phyloP scores from a whole-genome alignment of 345 rosid genomes.

The Heritiera fomes region DNA sequence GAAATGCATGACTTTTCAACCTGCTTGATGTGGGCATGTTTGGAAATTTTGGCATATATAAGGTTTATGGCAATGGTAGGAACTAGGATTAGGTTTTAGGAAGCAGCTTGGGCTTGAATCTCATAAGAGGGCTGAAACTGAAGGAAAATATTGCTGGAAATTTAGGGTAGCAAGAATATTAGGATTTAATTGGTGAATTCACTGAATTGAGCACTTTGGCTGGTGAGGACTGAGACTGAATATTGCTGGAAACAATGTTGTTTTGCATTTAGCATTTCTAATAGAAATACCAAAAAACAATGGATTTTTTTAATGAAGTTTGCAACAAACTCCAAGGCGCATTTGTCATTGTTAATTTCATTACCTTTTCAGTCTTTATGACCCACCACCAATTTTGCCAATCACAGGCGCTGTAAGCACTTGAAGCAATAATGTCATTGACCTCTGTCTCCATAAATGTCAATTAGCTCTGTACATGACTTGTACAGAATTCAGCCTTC shows the following conservation, averaged over 20 bases:
- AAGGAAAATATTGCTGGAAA: neutral
- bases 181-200: neutral
- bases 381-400: neutral
- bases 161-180: neutral
- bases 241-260: no score
- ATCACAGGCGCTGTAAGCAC: neutral
- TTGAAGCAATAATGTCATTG: neutral
- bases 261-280: no score
- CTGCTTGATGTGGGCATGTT: neutral
- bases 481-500: neutral
- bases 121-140: neutral
- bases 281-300: no score
- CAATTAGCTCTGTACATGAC: neutral
- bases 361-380: no score
- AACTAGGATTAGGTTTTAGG: neutral
- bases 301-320: no score
- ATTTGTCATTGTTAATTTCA: no score
- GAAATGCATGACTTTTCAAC: neutral
- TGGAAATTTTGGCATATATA: neutral
- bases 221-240: neutral
- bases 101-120: neutral
- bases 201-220: neutral
- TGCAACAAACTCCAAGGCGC: no score
- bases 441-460: neutral
- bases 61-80: neutral